Conservation (phyloP, 2,329 filamentous ascomycete genomes). For the Pseudopyrenochaeta lycopersici region DNA sequence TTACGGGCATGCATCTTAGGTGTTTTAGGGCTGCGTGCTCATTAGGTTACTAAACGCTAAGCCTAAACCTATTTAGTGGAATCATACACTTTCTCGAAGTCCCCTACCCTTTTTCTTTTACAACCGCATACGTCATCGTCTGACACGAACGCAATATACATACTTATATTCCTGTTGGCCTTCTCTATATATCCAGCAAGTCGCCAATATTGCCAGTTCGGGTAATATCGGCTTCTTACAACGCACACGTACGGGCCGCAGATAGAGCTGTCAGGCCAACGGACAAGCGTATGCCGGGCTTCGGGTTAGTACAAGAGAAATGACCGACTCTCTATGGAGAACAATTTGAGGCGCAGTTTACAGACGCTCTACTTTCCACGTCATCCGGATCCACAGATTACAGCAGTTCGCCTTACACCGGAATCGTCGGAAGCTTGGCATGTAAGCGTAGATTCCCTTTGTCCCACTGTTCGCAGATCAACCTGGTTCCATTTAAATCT, state of each 20-base stretch:
- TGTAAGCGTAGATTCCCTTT: slow-evolving; percentile 16
- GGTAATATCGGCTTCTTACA: no score
- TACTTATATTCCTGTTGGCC: neutral
- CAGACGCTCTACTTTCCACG: neutral
- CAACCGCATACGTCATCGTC: neutral
- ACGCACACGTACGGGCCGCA: no score
- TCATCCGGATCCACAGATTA: slow-evolving; percentile 3
- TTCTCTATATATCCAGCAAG: no score
- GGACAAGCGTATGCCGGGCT: no score
- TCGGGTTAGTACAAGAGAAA: no score
- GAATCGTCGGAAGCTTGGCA: slow-evolving; percentile 35
- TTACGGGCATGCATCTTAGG: no score
- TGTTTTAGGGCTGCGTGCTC: no score
- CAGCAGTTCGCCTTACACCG: slow-evolving; percentile 13
- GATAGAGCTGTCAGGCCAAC: no score
- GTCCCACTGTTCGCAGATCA: slow-evolving; percentile 11
- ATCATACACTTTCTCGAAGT: neutral
- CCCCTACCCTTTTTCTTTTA: neutral
- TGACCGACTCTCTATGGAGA: no score
- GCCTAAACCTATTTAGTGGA: neutral
- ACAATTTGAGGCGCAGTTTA: no score
- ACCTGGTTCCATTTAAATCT: neutral
- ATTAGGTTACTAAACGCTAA: no score
- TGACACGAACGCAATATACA: neutral
- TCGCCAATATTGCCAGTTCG: no score